Conservation (phyloP, 2,329 filamentous ascomycete species). For the Penicillium hesseltinei region DNA sequence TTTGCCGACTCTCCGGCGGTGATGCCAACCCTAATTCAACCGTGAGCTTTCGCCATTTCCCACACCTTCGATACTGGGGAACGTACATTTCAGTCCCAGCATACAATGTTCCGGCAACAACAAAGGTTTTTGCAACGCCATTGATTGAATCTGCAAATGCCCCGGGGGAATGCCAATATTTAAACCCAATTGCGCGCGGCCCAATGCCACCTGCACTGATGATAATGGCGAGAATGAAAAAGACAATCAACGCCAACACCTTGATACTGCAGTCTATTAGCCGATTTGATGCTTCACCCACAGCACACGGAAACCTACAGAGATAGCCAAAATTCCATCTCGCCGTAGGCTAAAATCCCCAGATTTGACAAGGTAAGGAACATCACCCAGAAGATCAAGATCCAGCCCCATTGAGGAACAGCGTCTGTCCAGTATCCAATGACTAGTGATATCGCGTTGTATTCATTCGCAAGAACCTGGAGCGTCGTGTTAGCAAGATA, state of each 20-base stretch:
- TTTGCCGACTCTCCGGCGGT: conserved; percentile 42
- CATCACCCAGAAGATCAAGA: conserved; percentile 47
- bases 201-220: conserved; percentile 37
- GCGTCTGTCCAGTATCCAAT: conserved; percentile 47
- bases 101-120: conserved; percentile 36
- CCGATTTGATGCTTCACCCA: neutral
- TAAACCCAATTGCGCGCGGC: conserved; percentile 33
- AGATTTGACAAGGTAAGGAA: conserved; percentile 45
- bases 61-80: neutral
- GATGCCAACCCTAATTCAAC: conserved; percentile 32
- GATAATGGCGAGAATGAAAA: conserved; percentile 35
- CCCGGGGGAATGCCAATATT: conserved; percentile 39
- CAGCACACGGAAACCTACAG: conserved; percentile 22
- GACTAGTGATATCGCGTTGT: conserved; percentile 47
- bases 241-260: conserved; percentile 31
- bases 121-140: conserved; percentile 37
- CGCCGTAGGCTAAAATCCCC: conserved; percentile 51
- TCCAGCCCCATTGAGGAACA: conserved; percentile 48
- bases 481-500: neutral
- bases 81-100: conserved; percentile 36
- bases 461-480: conserved; percentile 44
- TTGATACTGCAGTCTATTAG: conserved; percentile 29
- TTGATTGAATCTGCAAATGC: conserved; percentile 38
- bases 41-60: conserved; percentile 2
- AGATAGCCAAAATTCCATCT: conserved; percentile 50